Base-by-base conservation (phyloP, 345 rosid genomes). In the Firmiana major region DNA sequence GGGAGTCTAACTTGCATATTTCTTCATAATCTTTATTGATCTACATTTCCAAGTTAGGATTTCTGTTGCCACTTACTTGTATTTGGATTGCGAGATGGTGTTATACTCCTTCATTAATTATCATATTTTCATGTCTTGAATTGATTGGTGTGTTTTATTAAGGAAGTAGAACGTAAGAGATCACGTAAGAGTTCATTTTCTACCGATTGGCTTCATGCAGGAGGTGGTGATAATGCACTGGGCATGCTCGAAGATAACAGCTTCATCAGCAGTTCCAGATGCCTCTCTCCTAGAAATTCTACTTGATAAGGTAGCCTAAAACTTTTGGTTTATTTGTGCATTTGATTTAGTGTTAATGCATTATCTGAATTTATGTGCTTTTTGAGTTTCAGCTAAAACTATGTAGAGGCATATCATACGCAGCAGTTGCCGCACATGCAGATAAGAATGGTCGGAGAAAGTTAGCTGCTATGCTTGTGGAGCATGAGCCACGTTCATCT, bases 221-320 rank as follows among this genome's bases (percentile, higher is more conserved):
- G 99, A 93, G 85, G 94, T 90, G 84, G 99, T 93, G 80, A 89
- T 96, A 86, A 96, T 93, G 98, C 99, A 96, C 74, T 96, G 99
- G 99, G 93, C 99, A 15, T 93, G 99, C 85, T 85, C 93, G 24
- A 96, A 93, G 88, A 92, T 96, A 82, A 88, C 97, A 62, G 91
- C 98, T 84, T 96, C 97, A 28, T 85, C 90, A 80, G 88, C 99
- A 71, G 90, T 90, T 84, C 92, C 97, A 55, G 99, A 96, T 83
- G 81, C 89, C 73, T 78, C 83, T 74, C 97, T 96, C 82, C 91
- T 96, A 79, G 98, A 96, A 81, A 86, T 92, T 81, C 87, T 93
- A 78, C 97, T 96, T 76, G 97, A 93, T 82, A 96, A 96, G 99
- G 99, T 95, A 67, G 49, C 49, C 15, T 7, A 66, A 38, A 49